phyloP scores from a whole-genome alignment of 352 stramenopile species.

The Pythium myriotylum region DNA sequence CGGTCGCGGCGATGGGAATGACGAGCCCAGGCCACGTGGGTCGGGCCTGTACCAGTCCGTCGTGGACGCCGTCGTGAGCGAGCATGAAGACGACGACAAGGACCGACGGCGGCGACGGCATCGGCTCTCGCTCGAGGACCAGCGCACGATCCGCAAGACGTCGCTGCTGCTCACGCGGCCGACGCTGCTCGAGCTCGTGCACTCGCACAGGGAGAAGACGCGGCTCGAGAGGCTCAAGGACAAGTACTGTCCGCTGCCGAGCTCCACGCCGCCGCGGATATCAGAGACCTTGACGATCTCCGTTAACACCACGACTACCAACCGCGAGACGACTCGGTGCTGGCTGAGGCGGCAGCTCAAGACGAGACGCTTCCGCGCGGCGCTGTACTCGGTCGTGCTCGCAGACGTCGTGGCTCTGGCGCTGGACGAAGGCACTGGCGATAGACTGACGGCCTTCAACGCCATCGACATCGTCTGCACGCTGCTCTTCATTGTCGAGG shows the following conservation, averaged over 20 bases:
- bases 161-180: constrained; percentile 57
- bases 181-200: constrained; percentile 36
- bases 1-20: background rate
- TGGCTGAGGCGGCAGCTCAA: constrained; percentile 51
- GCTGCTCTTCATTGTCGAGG: constrained; percentile 58
- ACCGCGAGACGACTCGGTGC: background rate
- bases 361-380: constrained; percentile 41
- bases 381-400: constrained; percentile 51
- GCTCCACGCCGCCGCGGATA: background rate
- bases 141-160: constrained; percentile 45
- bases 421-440: constrained; percentile 48
- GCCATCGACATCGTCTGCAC: constrained; percentile 64
- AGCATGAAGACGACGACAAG: constrained; percentile 1
- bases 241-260: constrained; percentile 32
- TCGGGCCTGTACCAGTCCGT: constrained; percentile 21
- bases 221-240: constrained; percentile 43
- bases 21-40: background rate
- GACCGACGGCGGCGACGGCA: background rate
- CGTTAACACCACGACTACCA: too few relatives aligned
- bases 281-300: constrained; percentile 6
- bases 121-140: constrained; percentile 44
- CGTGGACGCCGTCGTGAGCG: constrained; percentile 16
- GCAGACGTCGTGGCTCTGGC: constrained; percentile 59
- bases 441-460: constrained; percentile 10
- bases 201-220: constrained; percentile 45